Base-by-base conservation (phyloP, 352 stramenopile species). In the Globisporangium cylindrosporum region DNA sequence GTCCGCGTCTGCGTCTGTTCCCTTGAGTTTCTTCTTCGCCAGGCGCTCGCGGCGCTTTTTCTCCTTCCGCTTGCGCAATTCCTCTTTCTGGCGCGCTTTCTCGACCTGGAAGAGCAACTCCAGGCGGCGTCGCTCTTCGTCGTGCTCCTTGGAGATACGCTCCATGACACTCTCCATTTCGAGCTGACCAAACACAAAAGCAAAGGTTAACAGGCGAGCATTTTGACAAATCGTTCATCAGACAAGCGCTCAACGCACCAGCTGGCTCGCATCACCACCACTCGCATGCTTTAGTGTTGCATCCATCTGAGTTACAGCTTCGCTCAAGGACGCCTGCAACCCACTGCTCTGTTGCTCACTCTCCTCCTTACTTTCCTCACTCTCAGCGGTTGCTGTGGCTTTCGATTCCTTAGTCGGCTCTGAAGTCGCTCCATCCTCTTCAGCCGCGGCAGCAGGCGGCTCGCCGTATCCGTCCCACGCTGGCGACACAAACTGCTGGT, bases 91-190 rank as follows among this genome's bases (percentile, higher is more conserved):
- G 0, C 77, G 78, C 7, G 84, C 81, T 61, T 90, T 90, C 43
- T 90, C 84, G 3, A 92, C 53, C 43, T 90, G 73, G 53, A 90
- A 88, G 0, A 90, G 72, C 9, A 92, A 67, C 43, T 92, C 82
- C 15, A 92, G 62, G 0, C 81, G 66, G 58, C 81, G 81, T 4
- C 82, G 77, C 51, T 92, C 84, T 32, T 90, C 78, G 29, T 89
- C 77, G 49, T 92, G 84, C 53, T 92, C 84, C 1, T 71, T 67
- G 2, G 84, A 90, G n/a, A 92, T 90, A 32, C 79, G 75, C 29
- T 87, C 75, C 27, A 90, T 65, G 0, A 88, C 78, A 2, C 64
- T 81, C 18, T 90, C 81, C 71, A 92, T 87, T 34, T 88, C 77
- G 14, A 86, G 59, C 81, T 89, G 41, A 22, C 20, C 9, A 58